These are phyloP conservation scores for Leccinum disarticulatum DNA, from an alignment of 768 basidiomycete genomes.

Conservation along the genomic window DNA sequence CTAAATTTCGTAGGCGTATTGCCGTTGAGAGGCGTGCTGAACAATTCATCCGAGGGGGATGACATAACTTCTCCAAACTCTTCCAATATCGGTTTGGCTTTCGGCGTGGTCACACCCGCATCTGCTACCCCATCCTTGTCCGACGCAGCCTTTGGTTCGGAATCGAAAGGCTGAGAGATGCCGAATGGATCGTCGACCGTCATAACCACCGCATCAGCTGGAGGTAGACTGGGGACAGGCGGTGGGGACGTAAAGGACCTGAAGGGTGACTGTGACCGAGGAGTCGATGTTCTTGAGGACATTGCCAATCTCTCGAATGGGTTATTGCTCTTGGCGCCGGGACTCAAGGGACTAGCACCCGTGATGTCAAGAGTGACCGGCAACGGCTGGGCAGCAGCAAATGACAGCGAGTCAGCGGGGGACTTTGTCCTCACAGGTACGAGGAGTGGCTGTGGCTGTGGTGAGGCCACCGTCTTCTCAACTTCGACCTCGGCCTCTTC, in stretches of 20 bases:
- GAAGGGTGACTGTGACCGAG: slow-evolving; percentile 62
- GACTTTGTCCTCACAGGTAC: slow-evolving; percentile 39
- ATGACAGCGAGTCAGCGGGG: slow-evolving; percentile 45
- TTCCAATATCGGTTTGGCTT: slow-evolving; percentile 9
- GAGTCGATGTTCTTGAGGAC: slow-evolving; percentile 39
- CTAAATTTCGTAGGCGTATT: slow-evolving; percentile 24
- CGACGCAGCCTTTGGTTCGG: slow-evolving; percentile 11
- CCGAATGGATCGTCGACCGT: slow-evolving; percentile 53
- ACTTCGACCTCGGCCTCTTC: slow-evolving; percentile 55
- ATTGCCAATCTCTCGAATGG: slow-evolving; percentile 79
- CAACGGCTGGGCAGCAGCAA: slow-evolving; percentile 71
- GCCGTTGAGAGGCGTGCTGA: slow-evolving; percentile 60
- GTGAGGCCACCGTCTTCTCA: slow-evolving; percentile 26
- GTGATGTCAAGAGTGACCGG: slow-evolving; percentile 67
- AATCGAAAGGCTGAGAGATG: slow-evolving; percentile 36
- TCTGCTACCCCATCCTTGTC: slow-evolving; percentile 23
- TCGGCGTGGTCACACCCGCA: slow-evolving; percentile 21
- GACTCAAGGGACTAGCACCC: slow-evolving; percentile 43
- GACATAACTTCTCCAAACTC: slow-evolving; percentile 24
- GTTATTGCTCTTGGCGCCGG: slow-evolving; percentile 75
- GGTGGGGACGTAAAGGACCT: slow-evolving; percentile 45
- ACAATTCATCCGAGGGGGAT: slow-evolving; percentile 45
- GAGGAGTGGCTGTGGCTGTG: slow-evolving; percentile 4
- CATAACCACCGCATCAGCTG: slow-evolving; percentile 5
- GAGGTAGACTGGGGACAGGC: slow-evolving; percentile 33